Conservation (phyloP, 305 asterid species). For the Solanum aculeatissimum region DNA sequence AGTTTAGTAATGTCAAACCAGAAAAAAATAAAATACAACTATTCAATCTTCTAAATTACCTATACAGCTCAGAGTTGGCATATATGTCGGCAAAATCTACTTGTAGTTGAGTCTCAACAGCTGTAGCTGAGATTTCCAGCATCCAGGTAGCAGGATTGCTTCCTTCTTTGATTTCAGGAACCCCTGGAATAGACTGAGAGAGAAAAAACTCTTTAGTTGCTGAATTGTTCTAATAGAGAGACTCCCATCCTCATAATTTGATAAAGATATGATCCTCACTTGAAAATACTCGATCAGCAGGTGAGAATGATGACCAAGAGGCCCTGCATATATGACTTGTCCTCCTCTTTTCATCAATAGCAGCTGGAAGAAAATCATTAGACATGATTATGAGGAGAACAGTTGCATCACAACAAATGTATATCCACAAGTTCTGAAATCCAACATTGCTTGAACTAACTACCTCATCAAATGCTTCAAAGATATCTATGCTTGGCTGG, state of each 20-base stretch:
- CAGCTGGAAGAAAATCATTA: conserved; percentile 25
- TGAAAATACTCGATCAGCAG: conserved; percentile 55
- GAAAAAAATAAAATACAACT: neutral
- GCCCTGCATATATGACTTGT: conserved; percentile 62
- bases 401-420: neutral
- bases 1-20: neutral
- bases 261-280: conserved; percentile 25
- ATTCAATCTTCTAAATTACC: conserved; percentile 25
- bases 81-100: conserved; percentile 70
- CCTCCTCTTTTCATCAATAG: conserved; percentile 95
- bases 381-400: neutral
- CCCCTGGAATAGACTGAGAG: conserved; percentile 61
- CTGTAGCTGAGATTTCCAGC: conserved; percentile 65
- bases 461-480: conserved; percentile 96
- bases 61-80: conserved; percentile 54
- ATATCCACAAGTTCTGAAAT: neutral
- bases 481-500: conserved; percentile 90
- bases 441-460: neutral
- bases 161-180: conserved; percentile 74
- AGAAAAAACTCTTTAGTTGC: neutral
- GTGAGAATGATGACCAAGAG: conserved; percentile 70
- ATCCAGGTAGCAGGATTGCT: conserved; percentile 92
- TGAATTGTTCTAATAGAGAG: neutral
- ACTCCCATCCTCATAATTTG: neutral
- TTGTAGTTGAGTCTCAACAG: conserved; percentile 60